A percentile compares a stretch with the other conserved stretches of the same genome.
phyloP scores from a whole-genome alignment of 768 basidiomycete species.

The Leccinum pellstonianum region DNA sequence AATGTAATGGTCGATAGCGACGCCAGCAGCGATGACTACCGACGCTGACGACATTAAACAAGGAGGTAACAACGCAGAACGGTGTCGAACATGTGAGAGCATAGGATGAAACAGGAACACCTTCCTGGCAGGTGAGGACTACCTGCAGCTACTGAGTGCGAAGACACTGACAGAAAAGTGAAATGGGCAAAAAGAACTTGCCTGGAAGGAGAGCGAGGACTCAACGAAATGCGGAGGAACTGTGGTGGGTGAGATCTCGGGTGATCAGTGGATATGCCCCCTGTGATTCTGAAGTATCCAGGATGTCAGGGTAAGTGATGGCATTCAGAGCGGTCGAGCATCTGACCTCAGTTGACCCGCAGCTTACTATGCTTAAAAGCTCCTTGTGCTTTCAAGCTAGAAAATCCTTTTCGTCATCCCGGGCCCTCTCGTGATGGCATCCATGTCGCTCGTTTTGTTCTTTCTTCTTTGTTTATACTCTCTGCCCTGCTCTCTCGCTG shows the following conservation, averaged over 20 bases:
- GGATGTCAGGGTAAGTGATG: not conserved
- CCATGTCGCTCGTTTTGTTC: conserved; percentile 3
- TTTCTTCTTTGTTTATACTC: not conserved
- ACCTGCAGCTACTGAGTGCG: no score
- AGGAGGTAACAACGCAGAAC: no score
- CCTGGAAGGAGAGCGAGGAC: no score
- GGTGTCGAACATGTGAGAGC: no score
- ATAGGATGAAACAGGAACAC: no score
- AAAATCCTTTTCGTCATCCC: not conserved
- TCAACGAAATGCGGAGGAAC: no score
- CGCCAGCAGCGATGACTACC: no score
- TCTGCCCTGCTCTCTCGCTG: conserved; percentile 6
- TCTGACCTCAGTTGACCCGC: not conserved
- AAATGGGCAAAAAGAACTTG: no score
- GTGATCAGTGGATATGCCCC: not conserved
- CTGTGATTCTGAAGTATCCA: not conserved
- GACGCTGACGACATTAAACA: no score
- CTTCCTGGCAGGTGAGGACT: no score
- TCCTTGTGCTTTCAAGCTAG: not conserved
- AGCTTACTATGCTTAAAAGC: not conserved
- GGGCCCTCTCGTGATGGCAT: not conserved
- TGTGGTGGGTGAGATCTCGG: not conserved
- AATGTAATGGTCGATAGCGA: no score
- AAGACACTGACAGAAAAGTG: no score
- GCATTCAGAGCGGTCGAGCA: not conserved